Conservation (phyloP, 169 alveolate genomes). For the Plasmodium billcollinsi region DNA sequence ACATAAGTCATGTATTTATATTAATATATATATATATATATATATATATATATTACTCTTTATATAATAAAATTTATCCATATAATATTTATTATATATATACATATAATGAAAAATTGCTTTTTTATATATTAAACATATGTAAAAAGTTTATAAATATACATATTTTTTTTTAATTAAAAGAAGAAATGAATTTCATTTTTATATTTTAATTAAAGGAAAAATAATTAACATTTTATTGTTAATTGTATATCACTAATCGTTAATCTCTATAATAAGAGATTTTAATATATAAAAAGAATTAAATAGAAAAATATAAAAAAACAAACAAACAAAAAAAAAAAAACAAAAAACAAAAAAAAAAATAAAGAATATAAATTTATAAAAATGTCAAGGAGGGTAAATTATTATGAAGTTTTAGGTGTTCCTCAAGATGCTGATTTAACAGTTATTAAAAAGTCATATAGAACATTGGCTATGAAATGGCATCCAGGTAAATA, state of each 20-base stretch:
- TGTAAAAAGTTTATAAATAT: too few species aligned
- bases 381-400: slow-evolving; percentile 56
- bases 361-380: neutral
- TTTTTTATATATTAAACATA: too few species aligned
- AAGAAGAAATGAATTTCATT: slow-evolving; percentile 11
- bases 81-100: too few species aligned
- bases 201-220: slow-evolving; percentile 11
- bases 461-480: slow-evolving; percentile 81
- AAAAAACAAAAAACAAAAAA: neutral
- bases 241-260: slow-evolving; percentile 9
- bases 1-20: too few species aligned
- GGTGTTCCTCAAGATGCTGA: slow-evolving; percentile 84
- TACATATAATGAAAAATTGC: too few species aligned
- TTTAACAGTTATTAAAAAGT: slow-evolving; percentile 77
- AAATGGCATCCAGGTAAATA: slow-evolving; percentile 86
- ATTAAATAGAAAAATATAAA: neutral
- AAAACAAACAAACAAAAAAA: neutral
- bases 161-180: slow-evolving; percentile 5
- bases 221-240: slow-evolving; percentile 34
- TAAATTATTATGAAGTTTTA: slow-evolving; percentile 78
- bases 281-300: slow-evolving; percentile 7
- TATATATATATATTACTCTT: too few species aligned
- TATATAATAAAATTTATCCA: too few species aligned
- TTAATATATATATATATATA: too few species aligned
- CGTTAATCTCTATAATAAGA: too few species aligned